Evolutionary conservation across 495 filamentous ascomycete species (phyloP).

Genomic region (Aspergillus sclerotiicarbonarius): DNA sequence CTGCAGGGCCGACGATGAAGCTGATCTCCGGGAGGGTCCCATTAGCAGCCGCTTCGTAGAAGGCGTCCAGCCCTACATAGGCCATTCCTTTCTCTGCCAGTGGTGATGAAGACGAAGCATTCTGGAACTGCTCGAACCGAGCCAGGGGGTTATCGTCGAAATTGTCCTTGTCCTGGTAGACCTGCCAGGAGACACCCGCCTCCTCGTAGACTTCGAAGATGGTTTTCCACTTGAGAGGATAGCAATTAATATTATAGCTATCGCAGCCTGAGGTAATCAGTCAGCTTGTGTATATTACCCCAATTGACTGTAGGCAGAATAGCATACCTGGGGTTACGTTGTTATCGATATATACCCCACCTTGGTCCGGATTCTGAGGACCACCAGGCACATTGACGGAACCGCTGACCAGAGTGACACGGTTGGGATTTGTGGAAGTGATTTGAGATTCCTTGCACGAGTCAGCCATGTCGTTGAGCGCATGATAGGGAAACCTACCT

Average conservation of each 20-base stretch:
- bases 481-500: constrained; percentile 22
- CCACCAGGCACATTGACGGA: constrained; percentile 52
- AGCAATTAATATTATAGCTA: constrained; percentile 44
- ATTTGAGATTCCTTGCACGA: constrained; percentile 45
- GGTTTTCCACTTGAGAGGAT: constrained; percentile 56
- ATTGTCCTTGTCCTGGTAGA: constrained; percentile 54
- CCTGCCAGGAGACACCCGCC: constrained; percentile 53
- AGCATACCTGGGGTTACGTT: constrained; percentile 48
- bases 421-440: constrained; percentile 54
- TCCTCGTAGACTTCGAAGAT: constrained; percentile 51
- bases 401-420: constrained; percentile 53
- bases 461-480: not conserved
- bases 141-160: constrained; percentile 56
- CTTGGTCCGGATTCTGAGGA: constrained; percentile 41
- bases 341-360: constrained; percentile 56
- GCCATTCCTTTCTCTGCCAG: constrained; percentile 46
- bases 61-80: constrained; percentile 44
- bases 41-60: constrained; percentile 50
- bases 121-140: constrained; percentile 55
- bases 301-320: too few species aligned
- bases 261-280: constrained; percentile 39
- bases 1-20: constrained; percentile 51
- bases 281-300: not conserved
- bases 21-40: constrained; percentile 52
- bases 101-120: constrained; percentile 32